phyloP scores from a whole-genome alignment of 1,139 yeast genomes.

The Lodderomyces metapsilosis region DNA sequence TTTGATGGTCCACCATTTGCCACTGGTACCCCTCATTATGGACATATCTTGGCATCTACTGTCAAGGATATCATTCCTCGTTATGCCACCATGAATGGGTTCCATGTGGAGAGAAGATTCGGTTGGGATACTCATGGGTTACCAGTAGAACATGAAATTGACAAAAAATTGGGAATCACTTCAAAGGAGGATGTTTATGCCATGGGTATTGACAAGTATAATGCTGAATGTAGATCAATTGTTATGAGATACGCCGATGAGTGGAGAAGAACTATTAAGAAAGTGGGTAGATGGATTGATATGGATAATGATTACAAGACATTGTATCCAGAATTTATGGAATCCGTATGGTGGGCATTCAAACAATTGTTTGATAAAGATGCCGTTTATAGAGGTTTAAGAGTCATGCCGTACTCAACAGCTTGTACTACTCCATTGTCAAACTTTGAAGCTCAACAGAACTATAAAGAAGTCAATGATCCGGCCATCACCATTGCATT shows the following conservation, averaged over 20 bases:
- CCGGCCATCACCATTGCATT: constrained; percentile 95
- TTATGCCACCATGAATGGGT: constrained; percentile 97
- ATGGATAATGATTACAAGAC: constrained; percentile 98
- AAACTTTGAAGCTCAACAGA: constrained; percentile 97
- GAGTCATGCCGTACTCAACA: constrained; percentile 98
- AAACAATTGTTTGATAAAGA: constrained; percentile 80
- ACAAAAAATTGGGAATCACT: constrained; percentile 91
- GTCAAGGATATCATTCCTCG: constrained; percentile 97
- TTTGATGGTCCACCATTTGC: constrained; percentile 99
- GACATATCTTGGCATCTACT: constrained; percentile 94
- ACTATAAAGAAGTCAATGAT: constrained; percentile 94
- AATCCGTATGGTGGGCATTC: constrained; percentile 99
- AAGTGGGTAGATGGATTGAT: constrained; percentile 98
- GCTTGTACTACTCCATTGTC: constrained; percentile 96
- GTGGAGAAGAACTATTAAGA: constrained; percentile 89
- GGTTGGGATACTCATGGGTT: constrained; percentile 99
- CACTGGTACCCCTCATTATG: constrained; percentile 98
- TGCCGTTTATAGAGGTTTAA: constrained; percentile 87
- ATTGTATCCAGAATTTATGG: constrained; percentile 93
- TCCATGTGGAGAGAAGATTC: constrained; percentile 92
- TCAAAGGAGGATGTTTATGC: constrained; percentile 93
- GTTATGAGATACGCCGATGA: constrained; percentile 96
- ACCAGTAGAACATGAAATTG: constrained; percentile 97
- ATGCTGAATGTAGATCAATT: constrained; percentile 90
- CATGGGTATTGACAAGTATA: constrained; percentile 91